phyloP scores from a whole-genome alignment of 306 rosid species.

The Glycyrrhiza uralensis region DNA sequence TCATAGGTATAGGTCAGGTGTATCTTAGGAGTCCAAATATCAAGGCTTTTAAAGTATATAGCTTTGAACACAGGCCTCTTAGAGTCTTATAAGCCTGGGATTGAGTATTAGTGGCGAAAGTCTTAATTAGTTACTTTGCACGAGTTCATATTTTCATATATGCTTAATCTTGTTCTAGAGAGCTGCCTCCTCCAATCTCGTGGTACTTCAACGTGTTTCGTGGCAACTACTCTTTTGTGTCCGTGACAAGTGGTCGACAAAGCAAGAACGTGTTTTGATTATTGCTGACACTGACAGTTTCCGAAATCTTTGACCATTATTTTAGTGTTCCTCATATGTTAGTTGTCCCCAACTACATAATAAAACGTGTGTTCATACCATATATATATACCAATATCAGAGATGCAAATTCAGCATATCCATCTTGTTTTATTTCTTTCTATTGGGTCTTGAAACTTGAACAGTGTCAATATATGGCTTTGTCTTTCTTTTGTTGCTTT shows the following conservation, averaged over 20 bases:
- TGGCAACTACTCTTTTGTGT: slow-evolving; percentile 11
- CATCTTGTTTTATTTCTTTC: background rate
- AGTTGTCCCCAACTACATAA: slow-evolving; percentile 10
- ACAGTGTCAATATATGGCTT: slow-evolving; percentile 34
- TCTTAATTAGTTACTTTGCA: no score
- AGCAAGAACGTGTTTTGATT: slow-evolving; percentile 2
- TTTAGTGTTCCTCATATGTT: background rate
- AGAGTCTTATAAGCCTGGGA: no score
- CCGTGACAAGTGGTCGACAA: background rate
- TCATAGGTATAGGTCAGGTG: no score
- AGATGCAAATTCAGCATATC: background rate
- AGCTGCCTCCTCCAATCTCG: no score
- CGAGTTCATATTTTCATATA: no score
- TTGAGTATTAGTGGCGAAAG: no score
- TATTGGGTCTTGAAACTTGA: background rate
- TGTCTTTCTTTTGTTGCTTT: slow-evolving; percentile 46
- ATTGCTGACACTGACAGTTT: slow-evolving; percentile 5
- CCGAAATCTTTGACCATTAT: slow-evolving; percentile 2
- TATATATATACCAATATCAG: background rate
- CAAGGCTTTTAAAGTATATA: no score
- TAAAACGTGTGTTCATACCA: background rate
- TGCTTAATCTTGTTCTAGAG: no score
- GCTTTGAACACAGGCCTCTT: no score
- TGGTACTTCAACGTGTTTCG: slow-evolving; percentile 8
- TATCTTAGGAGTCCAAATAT: no score